phyloP scores from a whole-genome alignment of 352 stramenopile genomes.

The Globisporangium nagaii region DNA sequence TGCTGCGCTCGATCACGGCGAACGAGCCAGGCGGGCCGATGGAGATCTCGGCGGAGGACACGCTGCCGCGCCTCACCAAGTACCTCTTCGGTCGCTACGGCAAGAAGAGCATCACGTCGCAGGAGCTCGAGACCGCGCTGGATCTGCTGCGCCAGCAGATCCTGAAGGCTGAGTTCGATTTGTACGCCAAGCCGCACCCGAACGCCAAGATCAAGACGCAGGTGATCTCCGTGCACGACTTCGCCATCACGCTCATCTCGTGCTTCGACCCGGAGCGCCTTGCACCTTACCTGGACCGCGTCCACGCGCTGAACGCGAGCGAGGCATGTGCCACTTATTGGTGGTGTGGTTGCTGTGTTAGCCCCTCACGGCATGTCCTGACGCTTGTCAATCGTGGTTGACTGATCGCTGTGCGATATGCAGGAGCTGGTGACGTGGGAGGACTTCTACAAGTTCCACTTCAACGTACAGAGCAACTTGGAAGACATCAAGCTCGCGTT shows the following conservation, averaged over 20 bases:
- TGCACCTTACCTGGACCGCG: conserved; percentile 45
- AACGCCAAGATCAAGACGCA: conserved; percentile 27
- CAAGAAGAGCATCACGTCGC: conserved; percentile 49
- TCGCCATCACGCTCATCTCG: conserved; percentile 69
- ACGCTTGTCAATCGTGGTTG: too few relatives aligned
- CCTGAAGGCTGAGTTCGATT: conserved; percentile 62
- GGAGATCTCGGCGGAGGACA: conserved; percentile 8
- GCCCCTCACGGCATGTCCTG: too few relatives aligned
- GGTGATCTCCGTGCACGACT: conserved; percentile 71
- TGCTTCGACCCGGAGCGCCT: conserved; percentile 68
- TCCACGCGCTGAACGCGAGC: conserved; percentile 52
- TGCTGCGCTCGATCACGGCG: conserved; percentile 36
- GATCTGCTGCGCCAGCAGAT: conserved; percentile 55
- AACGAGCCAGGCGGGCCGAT: conserved; percentile 5
- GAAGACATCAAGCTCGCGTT: conserved; percentile 70
- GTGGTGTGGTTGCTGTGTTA: too few relatives aligned
- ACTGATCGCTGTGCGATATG: background rate
- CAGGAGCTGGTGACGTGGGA: conserved; percentile 62
- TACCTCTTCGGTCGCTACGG: conserved; percentile 59
- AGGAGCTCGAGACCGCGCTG: conserved; percentile 43
- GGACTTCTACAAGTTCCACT: conserved; percentile 73
- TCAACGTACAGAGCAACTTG: conserved; percentile 63
- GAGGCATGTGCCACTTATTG: too few relatives aligned
- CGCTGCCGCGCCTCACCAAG: conserved; percentile 49
- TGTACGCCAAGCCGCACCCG: conserved; percentile 50